These are phyloP conservation scores for Aspergillus indologenus DNA, from an alignment of 495 filamentous ascomycete genomes.

Conservation along the genomic window DNA sequence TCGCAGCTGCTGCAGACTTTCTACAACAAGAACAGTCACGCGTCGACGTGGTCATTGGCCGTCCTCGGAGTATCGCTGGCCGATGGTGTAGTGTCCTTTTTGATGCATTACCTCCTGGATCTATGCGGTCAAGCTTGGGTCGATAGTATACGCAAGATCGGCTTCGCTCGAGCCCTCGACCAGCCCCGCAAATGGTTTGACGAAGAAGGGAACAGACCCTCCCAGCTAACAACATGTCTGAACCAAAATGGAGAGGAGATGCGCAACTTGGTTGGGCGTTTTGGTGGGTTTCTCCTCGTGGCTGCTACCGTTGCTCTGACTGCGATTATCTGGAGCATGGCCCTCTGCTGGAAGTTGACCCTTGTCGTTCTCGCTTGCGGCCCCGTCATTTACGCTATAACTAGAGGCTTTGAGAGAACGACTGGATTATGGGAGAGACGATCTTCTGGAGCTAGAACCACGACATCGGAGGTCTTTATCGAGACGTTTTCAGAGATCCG, in stretches of 20 bases:
- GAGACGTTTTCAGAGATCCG: constrained; percentile 83
- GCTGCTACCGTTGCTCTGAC: constrained; percentile 61
- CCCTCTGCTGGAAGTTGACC: constrained; percentile 77
- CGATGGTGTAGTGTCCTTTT: constrained; percentile 62
- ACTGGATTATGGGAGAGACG: constrained; percentile 68
- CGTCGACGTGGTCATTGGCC: constrained; percentile 61
- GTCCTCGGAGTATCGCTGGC: constrained; percentile 66
- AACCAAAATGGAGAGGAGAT: constrained; percentile 87
- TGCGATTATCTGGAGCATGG: constrained; percentile 70
- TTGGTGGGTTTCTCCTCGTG: constrained; percentile 66
- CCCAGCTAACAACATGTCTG: constrained; percentile 63
- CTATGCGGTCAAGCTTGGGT: constrained; percentile 75
- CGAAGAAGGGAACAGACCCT: constrained; percentile 59
- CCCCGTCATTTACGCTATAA: constrained; percentile 66
- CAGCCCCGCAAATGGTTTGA: constrained; percentile 90
- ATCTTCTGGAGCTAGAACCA: constrained; percentile 57
- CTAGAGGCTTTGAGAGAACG: constrained; percentile 56
- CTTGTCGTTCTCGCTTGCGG: constrained; percentile 67
- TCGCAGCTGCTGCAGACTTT: constrained; percentile 70
- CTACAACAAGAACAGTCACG: constrained; percentile 46
- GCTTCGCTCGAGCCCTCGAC: constrained; percentile 66
- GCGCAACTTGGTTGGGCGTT: constrained; percentile 74
- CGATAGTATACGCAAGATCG: constrained; percentile 63
- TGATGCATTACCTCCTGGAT: constrained; percentile 69
- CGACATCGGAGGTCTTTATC: constrained; percentile 57